Conservation (phyloP, 208 protist species). For the Trypanosoma avium region DNA sequence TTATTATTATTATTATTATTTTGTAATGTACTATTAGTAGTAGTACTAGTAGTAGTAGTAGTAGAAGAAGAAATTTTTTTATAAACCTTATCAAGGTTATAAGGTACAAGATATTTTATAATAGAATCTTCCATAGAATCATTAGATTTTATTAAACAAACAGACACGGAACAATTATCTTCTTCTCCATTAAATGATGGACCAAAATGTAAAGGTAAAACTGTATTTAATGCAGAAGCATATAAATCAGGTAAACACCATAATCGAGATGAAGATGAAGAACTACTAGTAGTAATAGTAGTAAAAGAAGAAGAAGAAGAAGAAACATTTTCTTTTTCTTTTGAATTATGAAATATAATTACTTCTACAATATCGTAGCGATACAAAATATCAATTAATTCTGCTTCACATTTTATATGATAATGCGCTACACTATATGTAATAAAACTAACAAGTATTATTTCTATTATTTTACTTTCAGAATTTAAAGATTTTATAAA, state of each 20-base stretch:
- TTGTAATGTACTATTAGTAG: too few relatives aligned
- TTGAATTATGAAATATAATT: slow-evolving; percentile 33
- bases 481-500: slow-evolving; percentile 33
- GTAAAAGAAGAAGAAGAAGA: neutral
- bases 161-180: slow-evolving; percentile 48
- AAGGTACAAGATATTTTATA: slow-evolving; percentile 49
- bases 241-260: slow-evolving; percentile 42
- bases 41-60: too few relatives aligned
- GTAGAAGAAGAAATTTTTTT: slow-evolving; percentile 22
- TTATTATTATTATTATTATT: neutral
- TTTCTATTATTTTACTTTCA: slow-evolving; percentile 20
- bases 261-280: slow-evolving; percentile 13
- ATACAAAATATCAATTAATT: slow-evolving; percentile 70
- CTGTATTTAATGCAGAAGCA: slow-evolving; percentile 35
- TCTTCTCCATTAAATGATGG: slow-evolving; percentile 74
- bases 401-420: slow-evolving; percentile 39
- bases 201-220: slow-evolving; percentile 67
- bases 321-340: neutral
- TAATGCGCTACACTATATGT: slow-evolving; percentile 24
- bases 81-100: slow-evolving; percentile 60
- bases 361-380: slow-evolving; percentile 79
- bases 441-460: slow-evolving; percentile 78
- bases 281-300: too few relatives aligned
- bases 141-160: neutral
- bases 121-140: slow-evolving; percentile 47